Percentiles rank a stretch among this genome's conserved stretches.
These are phyloP conservation scores for Phytophthora megakarya DNA, from an alignment of 352 stramenopile species.

Conservation along the genomic window DNA sequence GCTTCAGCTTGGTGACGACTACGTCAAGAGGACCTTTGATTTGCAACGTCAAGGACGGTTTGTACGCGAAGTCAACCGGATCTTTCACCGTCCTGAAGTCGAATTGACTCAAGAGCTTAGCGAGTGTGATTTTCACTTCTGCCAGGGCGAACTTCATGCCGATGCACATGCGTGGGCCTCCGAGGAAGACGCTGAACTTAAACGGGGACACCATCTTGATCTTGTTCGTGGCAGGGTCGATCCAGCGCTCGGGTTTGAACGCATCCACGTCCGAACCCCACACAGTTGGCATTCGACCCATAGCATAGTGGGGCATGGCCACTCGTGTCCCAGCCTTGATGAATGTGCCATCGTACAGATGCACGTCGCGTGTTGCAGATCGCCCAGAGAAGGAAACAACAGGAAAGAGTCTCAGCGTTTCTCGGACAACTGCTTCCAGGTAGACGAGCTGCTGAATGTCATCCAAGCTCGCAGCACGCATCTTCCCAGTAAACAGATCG, in stretches of 20 bases:
- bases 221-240: conserved; percentile 49
- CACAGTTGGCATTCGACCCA: conserved; percentile 55
- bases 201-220: conserved; percentile 53
- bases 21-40: conserved; percentile 45
- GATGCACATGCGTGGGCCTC: conserved; percentile 66
- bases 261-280: conserved; percentile 67
- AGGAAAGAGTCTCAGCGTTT: conserved; percentile 67
- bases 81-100: conserved; percentile 50
- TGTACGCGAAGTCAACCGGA: conserved; percentile 48
- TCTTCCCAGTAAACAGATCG: conserved; percentile 38
- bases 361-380: conserved; percentile 53
- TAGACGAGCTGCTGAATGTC: conserved; percentile 54
- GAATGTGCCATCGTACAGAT: conserved; percentile 69
- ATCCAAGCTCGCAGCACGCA: conserved; percentile 32
- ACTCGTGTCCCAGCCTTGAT: conserved; percentile 61
- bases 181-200: conserved; percentile 73
- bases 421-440: conserved; percentile 51
- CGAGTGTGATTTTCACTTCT: conserved; percentile 68
- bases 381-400: conserved; percentile 62
- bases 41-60: conserved; percentile 50
- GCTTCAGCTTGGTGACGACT: conserved; percentile 15
- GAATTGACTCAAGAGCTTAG: conserved; percentile 56
- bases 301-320: conserved; percentile 65
- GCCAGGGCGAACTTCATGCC: conserved; percentile 69
- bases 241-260: conserved; percentile 75